Evolutionary conservation across 2,329 filamentous ascomycete genomes (phyloP).

Genomic region (Colletotrichum aenigma): DNA sequence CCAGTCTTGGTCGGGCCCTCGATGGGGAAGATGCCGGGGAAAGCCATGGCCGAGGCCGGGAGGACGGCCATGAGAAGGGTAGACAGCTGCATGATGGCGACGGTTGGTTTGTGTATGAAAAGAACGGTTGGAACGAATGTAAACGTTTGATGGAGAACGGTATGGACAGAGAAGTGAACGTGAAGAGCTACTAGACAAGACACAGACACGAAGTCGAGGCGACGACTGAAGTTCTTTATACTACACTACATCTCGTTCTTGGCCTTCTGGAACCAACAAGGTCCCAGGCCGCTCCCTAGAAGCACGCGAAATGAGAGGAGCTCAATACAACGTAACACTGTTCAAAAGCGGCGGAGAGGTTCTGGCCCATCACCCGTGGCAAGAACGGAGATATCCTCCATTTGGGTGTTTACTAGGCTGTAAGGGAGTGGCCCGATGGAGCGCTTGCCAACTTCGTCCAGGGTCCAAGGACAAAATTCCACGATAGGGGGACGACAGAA

Average conservation of each 20-base stretch:
- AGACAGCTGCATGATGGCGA: neutral
- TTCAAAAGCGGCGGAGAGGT: neutral
- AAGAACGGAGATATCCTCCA: neutral
- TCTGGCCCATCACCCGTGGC: neutral
- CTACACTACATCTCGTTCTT: neutral
- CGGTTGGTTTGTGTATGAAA: neutral
- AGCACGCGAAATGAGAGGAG: slow-evolving; percentile 4
- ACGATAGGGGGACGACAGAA: neutral
- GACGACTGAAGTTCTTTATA: neutral
- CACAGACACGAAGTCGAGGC: neutral
- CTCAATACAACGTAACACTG: neutral
- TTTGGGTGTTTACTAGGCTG: neutral
- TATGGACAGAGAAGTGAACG: neutral
- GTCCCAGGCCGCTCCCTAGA: neutral
- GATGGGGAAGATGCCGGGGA: slow-evolving; percentile 5
- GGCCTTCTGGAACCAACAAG: neutral
- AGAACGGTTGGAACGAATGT: neutral
- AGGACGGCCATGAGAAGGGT: neutral
- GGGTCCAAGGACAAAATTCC: neutral
- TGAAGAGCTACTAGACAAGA: neutral
- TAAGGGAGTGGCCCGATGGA: neutral
- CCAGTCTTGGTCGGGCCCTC: neutral
- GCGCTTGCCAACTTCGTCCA: neutral
- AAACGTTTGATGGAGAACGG: neutral
- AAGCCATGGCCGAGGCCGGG: neutral